Conservation (phyloP, 2,329 filamentous ascomycete species). For the Immersiporthe knoxdaviesiana region DNA sequence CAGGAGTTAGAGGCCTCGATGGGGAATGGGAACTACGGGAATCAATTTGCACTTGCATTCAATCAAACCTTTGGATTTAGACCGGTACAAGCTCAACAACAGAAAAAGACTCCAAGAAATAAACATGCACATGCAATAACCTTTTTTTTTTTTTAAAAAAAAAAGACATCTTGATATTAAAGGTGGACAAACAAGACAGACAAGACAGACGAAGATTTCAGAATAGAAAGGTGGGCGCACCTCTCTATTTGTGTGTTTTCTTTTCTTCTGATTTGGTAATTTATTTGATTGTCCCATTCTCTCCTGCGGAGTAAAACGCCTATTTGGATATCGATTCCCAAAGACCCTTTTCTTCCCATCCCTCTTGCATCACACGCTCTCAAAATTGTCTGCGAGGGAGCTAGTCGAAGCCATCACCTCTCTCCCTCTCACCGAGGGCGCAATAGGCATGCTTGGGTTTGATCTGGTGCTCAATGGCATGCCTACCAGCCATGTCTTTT, state of each 20-base stretch:
- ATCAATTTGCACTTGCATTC: slow-evolving; percentile 1
- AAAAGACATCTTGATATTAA: not conserved
- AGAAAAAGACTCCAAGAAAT: not conserved
- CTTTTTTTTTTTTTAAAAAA: too few species aligned
- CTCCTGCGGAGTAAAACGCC: slow-evolving; percentile 1
- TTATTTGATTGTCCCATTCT: not conserved
- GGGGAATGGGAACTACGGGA: not conserved
- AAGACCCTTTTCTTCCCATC: not conserved
- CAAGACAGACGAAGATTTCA: not conserved
- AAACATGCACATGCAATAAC: not conserved
- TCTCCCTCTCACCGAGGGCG: not conserved
- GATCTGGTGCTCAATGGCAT: not conserved
- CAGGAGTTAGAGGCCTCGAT: not conserved
- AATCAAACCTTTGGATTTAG: not conserved
- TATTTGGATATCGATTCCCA: slow-evolving; percentile 4
- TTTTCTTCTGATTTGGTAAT: not conserved
- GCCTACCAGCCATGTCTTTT: not conserved
- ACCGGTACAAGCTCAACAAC: not conserved
- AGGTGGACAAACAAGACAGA: too few species aligned
- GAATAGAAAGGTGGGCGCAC: not conserved
- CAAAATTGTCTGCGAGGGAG: not conserved
- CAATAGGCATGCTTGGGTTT: not conserved
- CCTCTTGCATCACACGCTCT: not conserved
- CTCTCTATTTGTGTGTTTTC: not conserved
- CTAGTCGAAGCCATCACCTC: not conserved